Evolutionary conservation across 495 filamentous ascomycete species (phyloP).

Genomic region (Cladorrhinum samala): DNA sequence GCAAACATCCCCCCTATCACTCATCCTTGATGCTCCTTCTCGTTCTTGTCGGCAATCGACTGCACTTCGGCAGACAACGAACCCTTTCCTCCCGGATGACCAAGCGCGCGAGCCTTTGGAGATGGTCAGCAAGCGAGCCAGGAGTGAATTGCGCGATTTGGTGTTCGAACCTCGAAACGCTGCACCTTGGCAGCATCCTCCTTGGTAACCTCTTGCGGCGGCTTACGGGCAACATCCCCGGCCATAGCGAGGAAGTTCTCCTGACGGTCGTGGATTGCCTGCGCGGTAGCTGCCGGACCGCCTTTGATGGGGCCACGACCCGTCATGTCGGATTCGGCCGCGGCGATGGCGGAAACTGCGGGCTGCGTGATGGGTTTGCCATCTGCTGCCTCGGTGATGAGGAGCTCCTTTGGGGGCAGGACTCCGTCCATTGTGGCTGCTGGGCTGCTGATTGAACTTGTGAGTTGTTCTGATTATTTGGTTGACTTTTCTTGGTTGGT

Average conservation of each 20-base stretch:
- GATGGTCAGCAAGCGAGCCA: no score
- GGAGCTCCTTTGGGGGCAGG: conserved; percentile 20
- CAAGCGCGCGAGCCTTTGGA: conserved; percentile 24
- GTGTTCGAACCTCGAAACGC: conserved; percentile 28
- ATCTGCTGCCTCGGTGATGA: conserved; percentile 15
- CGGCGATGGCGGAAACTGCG: conserved; percentile 20
- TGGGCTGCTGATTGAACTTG: no score
- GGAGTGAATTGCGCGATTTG: no score
- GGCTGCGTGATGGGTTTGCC: conserved; percentile 20
- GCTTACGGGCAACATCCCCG: conserved; percentile 27
- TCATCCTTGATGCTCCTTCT: not conserved
- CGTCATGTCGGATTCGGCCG: conserved; percentile 22
- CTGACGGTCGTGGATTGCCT: conserved; percentile 28
- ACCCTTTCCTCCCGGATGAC: conserved; percentile 19
- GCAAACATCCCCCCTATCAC: not conserved
- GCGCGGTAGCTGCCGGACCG: conserved; percentile 22
- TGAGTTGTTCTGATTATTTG: not conserved
- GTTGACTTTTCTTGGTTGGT: not conserved
- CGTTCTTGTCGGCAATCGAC: conserved; percentile 28
- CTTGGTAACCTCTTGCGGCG: conserved; percentile 20
- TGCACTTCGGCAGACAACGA: conserved; percentile 26
- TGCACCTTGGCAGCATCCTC: conserved; percentile 27
- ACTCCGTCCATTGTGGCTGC: conserved; percentile 11
- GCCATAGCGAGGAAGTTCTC: conserved; percentile 24
- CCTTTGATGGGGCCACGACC: conserved; percentile 22